These are phyloP conservation scores for Penicillium soppii DNA, from an alignment of 495 filamentous ascomycete species.

Conservation along the genomic window DNA sequence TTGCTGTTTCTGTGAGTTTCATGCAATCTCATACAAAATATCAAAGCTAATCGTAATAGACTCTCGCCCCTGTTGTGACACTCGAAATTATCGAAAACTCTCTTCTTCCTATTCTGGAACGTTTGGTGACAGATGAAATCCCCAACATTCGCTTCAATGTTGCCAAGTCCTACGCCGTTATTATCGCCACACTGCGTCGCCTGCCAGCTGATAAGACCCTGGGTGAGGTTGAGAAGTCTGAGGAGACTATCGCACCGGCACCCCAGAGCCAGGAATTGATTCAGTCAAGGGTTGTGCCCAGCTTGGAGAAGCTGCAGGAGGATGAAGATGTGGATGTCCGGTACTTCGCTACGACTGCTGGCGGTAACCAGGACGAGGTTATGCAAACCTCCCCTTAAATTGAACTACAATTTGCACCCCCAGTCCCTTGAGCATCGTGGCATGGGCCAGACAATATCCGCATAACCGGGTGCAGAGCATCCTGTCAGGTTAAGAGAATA, in stretches of 20 bases:
- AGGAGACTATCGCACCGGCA: constrained; percentile 59
- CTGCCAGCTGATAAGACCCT: constrained; percentile 87
- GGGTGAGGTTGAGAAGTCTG: constrained; percentile 76
- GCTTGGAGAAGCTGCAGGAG: constrained; percentile 88
- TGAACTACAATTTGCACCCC: neutral
- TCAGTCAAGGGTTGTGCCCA: constrained; percentile 82
- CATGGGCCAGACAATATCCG: constrained; percentile 5
- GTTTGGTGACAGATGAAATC: constrained; percentile 88
- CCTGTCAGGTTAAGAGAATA: constrained; percentile 41
- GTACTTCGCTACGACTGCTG: constrained; percentile 82
- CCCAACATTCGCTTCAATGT: constrained; percentile 99
- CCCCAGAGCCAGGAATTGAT: constrained; percentile 78
- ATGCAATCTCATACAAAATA: neutral
- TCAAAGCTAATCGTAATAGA: constrained; percentile 56
- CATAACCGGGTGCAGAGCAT: constrained; percentile 23
- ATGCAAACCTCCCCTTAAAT: constrained; percentile 51
- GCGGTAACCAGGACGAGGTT: constrained; percentile 45
- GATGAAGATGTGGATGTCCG: constrained; percentile 98
- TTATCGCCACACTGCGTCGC: constrained; percentile 86
- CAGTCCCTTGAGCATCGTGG: no score
- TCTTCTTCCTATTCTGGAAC: constrained; percentile 93
- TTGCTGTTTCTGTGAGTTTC: constrained; percentile 88
- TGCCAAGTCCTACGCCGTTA: constrained; percentile 89
- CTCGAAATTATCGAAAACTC: constrained; percentile 88
- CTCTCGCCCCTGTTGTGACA: constrained; percentile 87